Percentiles rank a stretch among this genome's conserved stretches.
Evolutionary conservation across 208 protist genomes (phyloP).

Genomic region (Polymyxa betae): DNA sequence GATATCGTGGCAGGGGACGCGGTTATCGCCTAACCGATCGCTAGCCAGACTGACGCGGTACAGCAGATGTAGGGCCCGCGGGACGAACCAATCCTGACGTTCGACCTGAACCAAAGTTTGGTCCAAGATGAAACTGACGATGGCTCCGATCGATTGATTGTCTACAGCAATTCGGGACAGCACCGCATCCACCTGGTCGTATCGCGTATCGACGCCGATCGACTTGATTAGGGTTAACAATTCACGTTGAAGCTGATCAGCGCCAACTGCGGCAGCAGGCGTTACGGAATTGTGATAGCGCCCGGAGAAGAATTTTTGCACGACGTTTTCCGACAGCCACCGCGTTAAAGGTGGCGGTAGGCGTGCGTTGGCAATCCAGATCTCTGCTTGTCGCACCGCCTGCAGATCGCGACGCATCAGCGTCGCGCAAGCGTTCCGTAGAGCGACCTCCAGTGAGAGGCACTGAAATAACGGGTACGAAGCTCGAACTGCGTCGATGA

Average conservation of each 20-base stretch:
- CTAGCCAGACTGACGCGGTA: not conserved
- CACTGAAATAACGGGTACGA: not conserved
- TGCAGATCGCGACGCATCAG: conserved; percentile 26
- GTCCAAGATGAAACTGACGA: not conserved
- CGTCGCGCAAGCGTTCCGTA: not conserved
- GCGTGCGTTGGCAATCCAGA: conserved; percentile 31
- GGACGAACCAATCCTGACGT: not conserved
- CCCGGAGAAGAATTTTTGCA: not conserved
- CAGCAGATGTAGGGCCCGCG: not conserved
- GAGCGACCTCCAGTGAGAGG: conserved; percentile 7
- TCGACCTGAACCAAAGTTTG: not conserved
- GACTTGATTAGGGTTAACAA: not conserved
- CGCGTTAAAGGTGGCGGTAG: not conserved
- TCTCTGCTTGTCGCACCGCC: not conserved
- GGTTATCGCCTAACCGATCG: conserved; percentile 33
- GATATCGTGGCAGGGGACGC: conserved; percentile 32
- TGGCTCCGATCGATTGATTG: not conserved
- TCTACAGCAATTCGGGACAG: not conserved
- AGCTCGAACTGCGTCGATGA: not conserved
- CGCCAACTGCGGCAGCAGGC: not conserved
- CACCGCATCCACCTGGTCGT: not conserved
- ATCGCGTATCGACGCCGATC: too few relatives aligned
- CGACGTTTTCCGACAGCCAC: conserved; percentile 50
- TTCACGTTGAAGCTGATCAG: not conserved
- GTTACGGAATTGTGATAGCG: conserved; percentile 29